Percentiles rank a stretch among this genome's conserved stretches.
Evolutionary conservation across 164 flowering plant species (phyloP).

Genomic region (Warburgia ugandensis): DNA sequence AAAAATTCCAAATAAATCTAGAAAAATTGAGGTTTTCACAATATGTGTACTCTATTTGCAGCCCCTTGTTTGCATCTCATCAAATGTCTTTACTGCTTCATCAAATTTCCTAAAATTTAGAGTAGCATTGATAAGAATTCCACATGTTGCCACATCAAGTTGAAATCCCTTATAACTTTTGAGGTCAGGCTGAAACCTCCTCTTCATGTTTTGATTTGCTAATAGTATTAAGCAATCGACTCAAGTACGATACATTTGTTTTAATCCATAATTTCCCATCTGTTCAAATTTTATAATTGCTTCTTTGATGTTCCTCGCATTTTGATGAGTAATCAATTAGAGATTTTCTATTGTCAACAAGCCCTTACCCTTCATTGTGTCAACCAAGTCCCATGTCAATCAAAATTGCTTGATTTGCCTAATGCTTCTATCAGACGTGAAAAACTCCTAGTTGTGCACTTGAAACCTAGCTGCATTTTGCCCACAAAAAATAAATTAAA

Average conservation of each 20-base stretch:
- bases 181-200: constrained; percentile 18
- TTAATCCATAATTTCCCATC: constrained; percentile 69
- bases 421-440: constrained; percentile 60
- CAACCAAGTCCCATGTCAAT: constrained; percentile 50
- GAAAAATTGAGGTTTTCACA: too few species aligned
- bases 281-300: constrained; percentile 55
- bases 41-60: constrained; percentile 18
- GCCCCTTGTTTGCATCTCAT: constrained; percentile 17
- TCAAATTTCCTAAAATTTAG: constrained; percentile 13
- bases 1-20: too few species aligned
- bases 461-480: constrained; percentile 47
- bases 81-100: constrained; percentile 17
- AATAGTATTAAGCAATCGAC: constrained; percentile 50
- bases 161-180: constrained; percentile 23
- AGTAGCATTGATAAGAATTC: constrained; percentile 19
- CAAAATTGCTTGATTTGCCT: constrained; percentile 82
- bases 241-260: constrained; percentile 48
- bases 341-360: constrained; percentile 56
- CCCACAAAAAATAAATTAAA: constrained; percentile 31
- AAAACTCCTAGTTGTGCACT: constrained; percentile 42
- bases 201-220: constrained; percentile 57
- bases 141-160: constrained; percentile 24
- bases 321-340: constrained; percentile 47
- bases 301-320: constrained; percentile 57
- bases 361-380: constrained; percentile 44